Evolutionary conservation across 2,329 filamentous ascomycete species (phyloP).

Genomic region (Fusarium burgessii): DNA sequence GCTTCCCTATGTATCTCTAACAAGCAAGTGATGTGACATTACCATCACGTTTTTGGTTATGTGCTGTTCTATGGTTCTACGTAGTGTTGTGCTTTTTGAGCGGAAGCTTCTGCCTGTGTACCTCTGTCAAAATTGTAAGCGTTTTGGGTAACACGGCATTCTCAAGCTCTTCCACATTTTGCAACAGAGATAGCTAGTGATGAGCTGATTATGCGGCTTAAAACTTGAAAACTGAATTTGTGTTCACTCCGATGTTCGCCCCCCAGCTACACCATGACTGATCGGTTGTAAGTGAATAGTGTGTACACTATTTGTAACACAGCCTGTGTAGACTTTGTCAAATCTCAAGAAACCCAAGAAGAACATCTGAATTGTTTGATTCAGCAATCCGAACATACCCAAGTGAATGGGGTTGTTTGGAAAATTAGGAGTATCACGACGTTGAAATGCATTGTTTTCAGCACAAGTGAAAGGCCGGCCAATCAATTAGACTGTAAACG

Average conservation of each 20-base stretch:
- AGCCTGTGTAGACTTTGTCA: neutral
- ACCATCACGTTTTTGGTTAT: constrained; percentile 22
- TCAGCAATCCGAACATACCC: neutral
- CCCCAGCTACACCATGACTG: neutral
- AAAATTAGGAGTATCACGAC: neutral
- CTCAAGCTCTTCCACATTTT: neutral
- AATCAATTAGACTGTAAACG: neutral
- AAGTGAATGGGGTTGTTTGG: neutral
- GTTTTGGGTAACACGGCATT: neutral
- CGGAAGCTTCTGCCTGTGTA: neutral
- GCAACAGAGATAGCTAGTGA: neutral
- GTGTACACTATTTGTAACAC: neutral
- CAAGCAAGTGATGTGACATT: constrained; percentile 47
- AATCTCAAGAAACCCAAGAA: neutral
- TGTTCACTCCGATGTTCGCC: constrained; percentile 3
- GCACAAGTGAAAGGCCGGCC: neutral
- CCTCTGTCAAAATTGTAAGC: neutral
- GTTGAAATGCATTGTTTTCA: neutral
- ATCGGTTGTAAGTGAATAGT: neutral
- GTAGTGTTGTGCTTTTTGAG: neutral
- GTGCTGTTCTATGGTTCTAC: neutral
- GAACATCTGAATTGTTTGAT: neutral
- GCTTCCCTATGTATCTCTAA: constrained; percentile 53
- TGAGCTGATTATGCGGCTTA: neutral
- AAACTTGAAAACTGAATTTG: neutral